phyloP scores from a whole-genome alignment of 2,329 filamentous ascomycete species.

The Botryosphaeria agaves region DNA sequence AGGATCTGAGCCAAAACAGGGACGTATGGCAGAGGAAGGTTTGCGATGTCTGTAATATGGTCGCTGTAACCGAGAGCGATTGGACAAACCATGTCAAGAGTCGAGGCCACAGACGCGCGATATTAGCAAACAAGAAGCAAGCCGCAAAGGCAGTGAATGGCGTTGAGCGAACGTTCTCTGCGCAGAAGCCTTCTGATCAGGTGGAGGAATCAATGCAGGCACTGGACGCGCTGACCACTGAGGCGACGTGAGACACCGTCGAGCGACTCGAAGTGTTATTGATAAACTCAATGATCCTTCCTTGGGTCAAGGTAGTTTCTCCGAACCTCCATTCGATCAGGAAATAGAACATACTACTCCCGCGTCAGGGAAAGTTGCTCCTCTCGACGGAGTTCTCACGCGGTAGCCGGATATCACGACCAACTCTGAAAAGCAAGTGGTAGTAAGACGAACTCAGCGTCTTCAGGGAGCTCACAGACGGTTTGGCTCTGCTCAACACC shows the following conservation, averaged over 20 bases:
- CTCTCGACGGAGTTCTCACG: too few relatives aligned
- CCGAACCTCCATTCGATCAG: too few relatives aligned
- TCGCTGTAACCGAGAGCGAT: constrained; percentile 36
- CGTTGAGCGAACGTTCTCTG: background rate
- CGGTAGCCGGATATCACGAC: too few relatives aligned
- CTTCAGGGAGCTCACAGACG: too few relatives aligned
- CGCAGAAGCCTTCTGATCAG: background rate
- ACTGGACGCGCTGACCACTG: background rate
- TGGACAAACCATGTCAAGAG: constrained; percentile 41
- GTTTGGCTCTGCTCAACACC: too few relatives aligned
- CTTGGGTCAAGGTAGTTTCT: too few relatives aligned
- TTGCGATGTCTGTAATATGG: constrained; percentile 54
- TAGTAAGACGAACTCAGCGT: too few relatives aligned
- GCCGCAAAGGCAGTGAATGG: background rate
- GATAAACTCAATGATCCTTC: too few relatives aligned
- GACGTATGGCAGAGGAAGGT: constrained; percentile 34
- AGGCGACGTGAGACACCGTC: background rate
- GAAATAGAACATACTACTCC: too few relatives aligned
- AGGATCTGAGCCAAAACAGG: constrained; percentile 22
- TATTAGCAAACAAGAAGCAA: constrained; percentile 2
- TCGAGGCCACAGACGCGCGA: constrained; percentile 28
- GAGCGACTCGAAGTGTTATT: too few relatives aligned
- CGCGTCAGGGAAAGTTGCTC: too few relatives aligned
- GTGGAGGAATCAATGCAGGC: background rate
- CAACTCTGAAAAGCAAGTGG: too few relatives aligned